phyloP scores from a whole-genome alignment of 2,329 filamentous ascomycete species.

The Leptographium flavum region DNA sequence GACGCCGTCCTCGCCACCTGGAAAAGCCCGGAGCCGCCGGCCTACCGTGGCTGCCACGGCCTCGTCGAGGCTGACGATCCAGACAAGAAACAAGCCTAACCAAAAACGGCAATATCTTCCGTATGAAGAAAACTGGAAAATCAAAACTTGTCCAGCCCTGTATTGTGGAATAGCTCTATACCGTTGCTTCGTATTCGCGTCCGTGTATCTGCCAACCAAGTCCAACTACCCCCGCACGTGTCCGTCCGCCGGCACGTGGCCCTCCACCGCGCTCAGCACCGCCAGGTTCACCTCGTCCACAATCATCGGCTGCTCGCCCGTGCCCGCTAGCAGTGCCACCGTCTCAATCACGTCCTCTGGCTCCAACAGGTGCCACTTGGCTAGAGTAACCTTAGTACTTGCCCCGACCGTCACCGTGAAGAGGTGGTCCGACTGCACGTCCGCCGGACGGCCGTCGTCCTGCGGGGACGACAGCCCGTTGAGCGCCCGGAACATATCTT shows the following conservation, averaged over 20 bases:
- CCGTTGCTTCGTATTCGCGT: too few species aligned
- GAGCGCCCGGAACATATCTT: constrained; percentile 88
- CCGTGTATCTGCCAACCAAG: too few species aligned
- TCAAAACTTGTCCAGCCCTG: too few species aligned
- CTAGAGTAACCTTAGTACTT: constrained; percentile 81
- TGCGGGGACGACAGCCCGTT: constrained; percentile 33
- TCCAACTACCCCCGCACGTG: neutral
- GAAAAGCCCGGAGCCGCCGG: neutral
- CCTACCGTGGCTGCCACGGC: constrained; percentile 4
- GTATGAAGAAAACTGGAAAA: too few species aligned
- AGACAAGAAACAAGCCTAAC: too few species aligned
- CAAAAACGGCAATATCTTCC: too few species aligned
- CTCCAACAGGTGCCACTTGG: constrained; percentile 80
- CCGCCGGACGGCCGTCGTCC: constrained; percentile 26
- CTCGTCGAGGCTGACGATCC: neutral
- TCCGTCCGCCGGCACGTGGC: constrained; percentile 26
- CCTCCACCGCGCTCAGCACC: constrained; percentile 38
- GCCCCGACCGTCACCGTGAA: constrained; percentile 89
- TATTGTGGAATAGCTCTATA: too few species aligned
- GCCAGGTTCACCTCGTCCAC: constrained; percentile 42
- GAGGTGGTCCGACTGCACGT: constrained; percentile 48
- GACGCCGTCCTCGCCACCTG: neutral
- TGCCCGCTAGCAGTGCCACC: constrained; percentile 39
- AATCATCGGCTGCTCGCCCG: constrained; percentile 18
- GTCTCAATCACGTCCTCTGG: constrained; percentile 73